Evolutionary conservation across 2,329 filamentous ascomycete species (phyloP).

Genomic region (Colletotrichum tropicicola): DNA sequence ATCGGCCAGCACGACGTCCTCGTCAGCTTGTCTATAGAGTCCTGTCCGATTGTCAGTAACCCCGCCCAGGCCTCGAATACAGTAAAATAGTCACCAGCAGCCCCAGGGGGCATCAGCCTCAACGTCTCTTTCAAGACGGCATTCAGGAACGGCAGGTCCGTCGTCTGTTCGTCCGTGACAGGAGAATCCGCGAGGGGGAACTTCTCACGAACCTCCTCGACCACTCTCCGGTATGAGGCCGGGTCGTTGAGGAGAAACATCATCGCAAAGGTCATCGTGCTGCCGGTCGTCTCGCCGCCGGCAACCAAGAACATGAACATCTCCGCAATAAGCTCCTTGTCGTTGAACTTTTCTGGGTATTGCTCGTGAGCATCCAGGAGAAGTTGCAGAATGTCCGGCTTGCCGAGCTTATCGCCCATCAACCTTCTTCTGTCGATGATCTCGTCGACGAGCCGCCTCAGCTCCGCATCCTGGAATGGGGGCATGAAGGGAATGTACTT

Average conservation of each 20-base stretch:
- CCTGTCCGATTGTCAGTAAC: background rate
- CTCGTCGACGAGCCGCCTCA: background rate
- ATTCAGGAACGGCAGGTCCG: constrained; percentile 55
- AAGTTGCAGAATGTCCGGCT: background rate
- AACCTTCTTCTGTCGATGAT: background rate
- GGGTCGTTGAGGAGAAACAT: background rate
- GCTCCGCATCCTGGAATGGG: background rate
- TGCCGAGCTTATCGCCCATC: background rate
- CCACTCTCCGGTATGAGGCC: background rate
- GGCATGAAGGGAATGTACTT: constrained; percentile 5
- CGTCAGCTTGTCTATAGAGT: constrained; percentile 1
- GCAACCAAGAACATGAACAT: constrained; percentile 10
- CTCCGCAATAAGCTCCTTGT: background rate
- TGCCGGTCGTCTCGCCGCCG: background rate
- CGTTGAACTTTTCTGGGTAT: background rate
- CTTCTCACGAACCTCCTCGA: background rate
- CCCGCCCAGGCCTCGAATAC: too few species aligned
- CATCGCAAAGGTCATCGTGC: background rate
- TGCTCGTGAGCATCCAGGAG: background rate
- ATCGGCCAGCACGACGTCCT: background rate
- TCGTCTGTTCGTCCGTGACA: background rate
- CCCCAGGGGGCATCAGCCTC: constrained; percentile 43
- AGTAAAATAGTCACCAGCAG: constrained; percentile 30
- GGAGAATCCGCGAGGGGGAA: background rate
- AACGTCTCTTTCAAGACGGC: constrained; percentile 49